Conservation (phyloP, 768 basidiomycete species). For the Termitomyces sp. region DNA sequence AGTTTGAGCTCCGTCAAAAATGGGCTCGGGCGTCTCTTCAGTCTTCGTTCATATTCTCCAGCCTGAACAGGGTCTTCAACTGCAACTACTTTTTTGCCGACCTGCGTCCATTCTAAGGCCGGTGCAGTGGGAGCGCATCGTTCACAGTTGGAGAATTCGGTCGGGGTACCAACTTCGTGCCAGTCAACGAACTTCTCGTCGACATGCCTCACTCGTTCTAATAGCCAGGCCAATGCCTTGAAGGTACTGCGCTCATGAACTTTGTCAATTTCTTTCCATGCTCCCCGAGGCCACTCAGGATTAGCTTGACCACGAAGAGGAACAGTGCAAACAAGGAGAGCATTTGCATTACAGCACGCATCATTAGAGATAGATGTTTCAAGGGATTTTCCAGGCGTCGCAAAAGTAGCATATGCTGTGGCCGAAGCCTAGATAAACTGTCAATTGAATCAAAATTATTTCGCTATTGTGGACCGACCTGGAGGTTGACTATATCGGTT, state of each 20-base stretch:
- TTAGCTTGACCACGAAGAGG: constrained; percentile 67
- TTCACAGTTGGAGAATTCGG: constrained; percentile 53
- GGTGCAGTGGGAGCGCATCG: constrained; percentile 82
- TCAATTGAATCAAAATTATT: background rate
- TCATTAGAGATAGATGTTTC: constrained; percentile 48
- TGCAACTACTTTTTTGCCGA: constrained; percentile 56
- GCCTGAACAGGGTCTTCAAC: constrained; percentile 85
- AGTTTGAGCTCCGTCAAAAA: constrained; percentile 82
- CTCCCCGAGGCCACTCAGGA: constrained; percentile 69
- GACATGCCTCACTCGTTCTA: constrained; percentile 77
- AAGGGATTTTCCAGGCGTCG: constrained; percentile 52
- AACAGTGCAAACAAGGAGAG: constrained; percentile 73
- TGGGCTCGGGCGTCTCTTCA: constrained; percentile 82
- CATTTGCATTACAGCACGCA: constrained; percentile 70
- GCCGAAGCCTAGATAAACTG: constrained; percentile 40
- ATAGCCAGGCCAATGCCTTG: constrained; percentile 78
- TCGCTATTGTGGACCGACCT: constrained; percentile 50
- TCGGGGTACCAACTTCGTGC: constrained; percentile 48
- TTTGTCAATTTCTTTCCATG: constrained; percentile 81
- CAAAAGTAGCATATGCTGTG: constrained; percentile 53
- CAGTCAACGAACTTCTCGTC: constrained; percentile 62
- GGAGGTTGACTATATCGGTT: constrained; percentile 41
- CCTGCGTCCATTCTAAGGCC: constrained; percentile 65
- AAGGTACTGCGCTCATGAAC: constrained; percentile 81
- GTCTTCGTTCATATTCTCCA: constrained; percentile 80